phyloP scores from a whole-genome alignment of 2,329 filamentous ascomycete species.

The Pleomassaria siparia region DNA sequence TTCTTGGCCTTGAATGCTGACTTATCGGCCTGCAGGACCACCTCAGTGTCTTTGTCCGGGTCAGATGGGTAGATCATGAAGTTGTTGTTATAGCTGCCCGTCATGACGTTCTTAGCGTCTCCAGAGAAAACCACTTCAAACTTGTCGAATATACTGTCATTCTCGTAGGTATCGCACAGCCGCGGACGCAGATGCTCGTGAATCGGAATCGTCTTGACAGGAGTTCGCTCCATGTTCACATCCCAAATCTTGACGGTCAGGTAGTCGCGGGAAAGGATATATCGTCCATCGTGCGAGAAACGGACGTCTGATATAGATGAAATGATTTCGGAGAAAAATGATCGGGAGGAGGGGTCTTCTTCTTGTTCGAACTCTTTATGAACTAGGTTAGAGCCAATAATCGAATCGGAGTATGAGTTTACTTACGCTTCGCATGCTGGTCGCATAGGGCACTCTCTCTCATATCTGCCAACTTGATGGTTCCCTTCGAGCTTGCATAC shows the following conservation, averaged over 20 bases:
- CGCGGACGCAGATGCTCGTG: constrained; percentile 94
- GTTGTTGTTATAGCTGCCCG: constrained; percentile 99
- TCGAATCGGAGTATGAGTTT: not conserved
- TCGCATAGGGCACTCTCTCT: constrained; percentile 94
- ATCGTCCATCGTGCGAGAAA: constrained; percentile 93
- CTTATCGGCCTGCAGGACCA: constrained; percentile 97
- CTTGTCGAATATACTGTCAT: constrained; percentile 99
- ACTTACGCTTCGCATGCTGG: constrained; percentile 88
- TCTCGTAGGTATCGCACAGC: constrained; percentile 97
- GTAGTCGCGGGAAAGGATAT: constrained; percentile 97
- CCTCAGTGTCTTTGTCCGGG: constrained; percentile 92
- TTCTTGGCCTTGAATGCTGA: constrained; percentile 99
- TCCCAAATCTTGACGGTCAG: constrained; percentile 99
- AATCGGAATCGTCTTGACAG: constrained; percentile 97
- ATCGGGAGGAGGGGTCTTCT: constrained; percentile 93
- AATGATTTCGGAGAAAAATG: constrained; percentile 99
- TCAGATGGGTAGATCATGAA: constrained; percentile 99
- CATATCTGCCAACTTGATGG: constrained; percentile 99
- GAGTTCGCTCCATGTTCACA: constrained; percentile 97
- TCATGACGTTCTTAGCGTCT: constrained; percentile 99
- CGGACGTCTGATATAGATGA: constrained; percentile 98
- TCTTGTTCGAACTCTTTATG: constrained; percentile 92
- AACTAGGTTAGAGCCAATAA: not conserved
- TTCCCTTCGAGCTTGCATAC: constrained; percentile 99
- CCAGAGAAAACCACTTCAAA: constrained; percentile 99